A percentile compares a stretch with the other conserved stretches of the same genome.
phyloP scores from a whole-genome alignment of 1,284 basidiomycete species.

The Pseudozyma thailandica region DNA sequence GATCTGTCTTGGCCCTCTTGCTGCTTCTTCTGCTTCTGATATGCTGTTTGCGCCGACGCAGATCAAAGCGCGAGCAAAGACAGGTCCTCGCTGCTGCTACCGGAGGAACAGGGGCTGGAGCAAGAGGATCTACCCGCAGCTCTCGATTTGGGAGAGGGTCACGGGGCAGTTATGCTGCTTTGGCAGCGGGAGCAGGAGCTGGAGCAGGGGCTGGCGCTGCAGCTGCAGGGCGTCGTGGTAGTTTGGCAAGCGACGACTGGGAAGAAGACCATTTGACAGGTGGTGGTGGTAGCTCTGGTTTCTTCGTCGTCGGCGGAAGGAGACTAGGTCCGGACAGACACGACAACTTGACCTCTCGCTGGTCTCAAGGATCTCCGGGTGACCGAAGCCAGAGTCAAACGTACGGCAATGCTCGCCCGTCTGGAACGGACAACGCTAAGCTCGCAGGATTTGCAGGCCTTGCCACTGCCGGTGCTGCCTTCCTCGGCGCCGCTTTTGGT shows the following conservation, averaged over 20 bases:
- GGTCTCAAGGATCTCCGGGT: not conserved
- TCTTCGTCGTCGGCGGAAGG: conserved; percentile 56
- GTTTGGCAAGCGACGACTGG: conserved; percentile 49
- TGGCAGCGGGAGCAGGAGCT: conserved; percentile 29
- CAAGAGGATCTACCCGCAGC: too few species aligned
- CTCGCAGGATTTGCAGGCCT: conserved; percentile 7
- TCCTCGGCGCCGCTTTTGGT: conserved; percentile 26
- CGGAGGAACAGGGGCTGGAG: conserved; percentile 19
- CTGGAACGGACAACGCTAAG: not conserved
- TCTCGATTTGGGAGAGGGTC: too few species aligned
- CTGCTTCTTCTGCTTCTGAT: conserved; percentile 45
- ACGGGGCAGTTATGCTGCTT: conserved; percentile 45
- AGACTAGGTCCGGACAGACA: conserved; percentile 7
- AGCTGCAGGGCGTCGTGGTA: conserved; percentile 14
- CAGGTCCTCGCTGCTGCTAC: conserved; percentile 27
- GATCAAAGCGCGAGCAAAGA: conserved; percentile 13
- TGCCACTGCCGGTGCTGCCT: conserved; percentile 24
- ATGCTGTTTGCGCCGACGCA: conserved; percentile 39
- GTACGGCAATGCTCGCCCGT: conserved; percentile 15
- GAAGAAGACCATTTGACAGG: conserved; percentile 52
- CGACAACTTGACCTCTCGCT: not conserved
- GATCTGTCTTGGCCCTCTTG: conserved; percentile 39
- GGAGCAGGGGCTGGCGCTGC: conserved; percentile 12
- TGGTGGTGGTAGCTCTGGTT: conserved; percentile 43
- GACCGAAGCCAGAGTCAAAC: conserved; percentile 4